phyloP scores from a whole-genome alignment of 495 filamentous ascomycete genomes.

The Mycothermus thermophilus region DNA sequence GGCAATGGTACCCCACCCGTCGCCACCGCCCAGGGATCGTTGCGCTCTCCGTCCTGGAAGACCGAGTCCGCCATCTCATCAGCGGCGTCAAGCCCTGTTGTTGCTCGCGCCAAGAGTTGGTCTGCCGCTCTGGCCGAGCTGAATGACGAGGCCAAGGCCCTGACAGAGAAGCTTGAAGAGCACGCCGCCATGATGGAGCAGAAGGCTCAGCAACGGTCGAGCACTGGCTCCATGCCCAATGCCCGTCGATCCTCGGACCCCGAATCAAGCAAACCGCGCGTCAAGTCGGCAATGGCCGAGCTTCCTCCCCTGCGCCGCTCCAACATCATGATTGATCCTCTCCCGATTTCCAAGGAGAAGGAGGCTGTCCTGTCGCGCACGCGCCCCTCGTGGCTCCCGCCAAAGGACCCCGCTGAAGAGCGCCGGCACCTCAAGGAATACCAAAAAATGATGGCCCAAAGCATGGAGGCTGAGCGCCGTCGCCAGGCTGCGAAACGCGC shows the following conservation, averaged over 20 bases:
- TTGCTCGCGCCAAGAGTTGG: conserved; percentile 70
- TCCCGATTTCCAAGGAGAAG: conserved; percentile 94
- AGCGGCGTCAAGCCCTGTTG: conserved; percentile 20
- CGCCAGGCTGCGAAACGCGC: conserved; percentile 36
- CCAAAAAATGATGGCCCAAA: conserved; percentile 79
- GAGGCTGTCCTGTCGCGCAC: conserved; percentile 83
- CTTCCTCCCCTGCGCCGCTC: conserved; percentile 73
- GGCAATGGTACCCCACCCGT: conserved; percentile 41
- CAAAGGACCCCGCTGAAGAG: conserved; percentile 87
- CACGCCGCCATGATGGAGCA: conserved; percentile 56
- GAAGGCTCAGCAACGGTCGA: conserved; percentile 24
- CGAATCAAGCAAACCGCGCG: conserved; percentile 39
- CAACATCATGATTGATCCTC: conserved; percentile 90
- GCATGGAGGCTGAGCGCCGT: conserved; percentile 52
- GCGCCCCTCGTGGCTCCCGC: conserved; percentile 86
- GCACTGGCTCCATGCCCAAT: conserved; percentile 22
- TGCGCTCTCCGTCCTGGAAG: conserved; percentile 35
- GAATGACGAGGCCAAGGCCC: conserved; percentile 72
- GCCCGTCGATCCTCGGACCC: conserved; percentile 25
- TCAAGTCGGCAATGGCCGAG: conserved; percentile 43
- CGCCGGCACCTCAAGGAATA: conserved; percentile 84
- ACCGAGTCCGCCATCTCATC: conserved; percentile 20
- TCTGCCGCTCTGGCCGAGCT: conserved; percentile 63
- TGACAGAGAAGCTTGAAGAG: conserved; percentile 79
- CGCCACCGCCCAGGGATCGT: conserved; percentile 32